Percentiles rank a stretch among this genome's conserved stretches.
phyloP scores from a whole-genome alignment of 2,329 filamentous ascomycete genomes.

The Bipolaris zeicola region DNA sequence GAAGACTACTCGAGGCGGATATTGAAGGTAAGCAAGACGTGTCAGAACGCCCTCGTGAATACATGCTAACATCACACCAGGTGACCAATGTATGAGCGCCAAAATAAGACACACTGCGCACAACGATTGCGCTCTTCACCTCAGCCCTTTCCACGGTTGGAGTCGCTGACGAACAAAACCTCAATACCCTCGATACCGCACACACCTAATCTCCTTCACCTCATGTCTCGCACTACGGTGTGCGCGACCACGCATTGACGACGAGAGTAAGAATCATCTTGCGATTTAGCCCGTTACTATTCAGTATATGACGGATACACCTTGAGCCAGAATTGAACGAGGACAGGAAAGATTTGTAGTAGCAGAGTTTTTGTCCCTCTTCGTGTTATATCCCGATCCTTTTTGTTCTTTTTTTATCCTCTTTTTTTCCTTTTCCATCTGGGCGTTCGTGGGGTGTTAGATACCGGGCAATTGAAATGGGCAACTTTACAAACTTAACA shows the following conservation, averaged over 20 bases:
- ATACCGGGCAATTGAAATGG: constrained; percentile 26
- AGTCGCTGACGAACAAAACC: constrained; percentile 17
- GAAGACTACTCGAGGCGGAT: constrained; percentile 96
- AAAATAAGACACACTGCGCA: constrained; percentile 9
- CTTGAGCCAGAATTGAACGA: constrained; percentile 14
- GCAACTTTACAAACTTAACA: constrained; percentile 13
- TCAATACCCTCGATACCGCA: constrained; percentile 17
- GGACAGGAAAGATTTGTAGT: constrained; percentile 11
- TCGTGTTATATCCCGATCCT: constrained; percentile 15
- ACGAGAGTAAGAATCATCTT: constrained; percentile 38
- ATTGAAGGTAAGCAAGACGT: constrained; percentile 70
- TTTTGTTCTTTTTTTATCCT: constrained; percentile 5
- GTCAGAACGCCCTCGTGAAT: background rate
- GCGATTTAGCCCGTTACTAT: constrained; percentile 31
- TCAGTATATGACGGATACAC: constrained; percentile 18
- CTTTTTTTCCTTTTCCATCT: constrained; percentile 2
- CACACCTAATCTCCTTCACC: constrained; percentile 25
- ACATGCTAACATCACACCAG: constrained; percentile 28
- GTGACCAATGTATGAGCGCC: constrained; percentile 45
- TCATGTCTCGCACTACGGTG: constrained; percentile 31
- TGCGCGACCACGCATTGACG: constrained; percentile 40
- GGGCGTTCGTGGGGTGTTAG: constrained; percentile 22
- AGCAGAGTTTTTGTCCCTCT: constrained; percentile 4
- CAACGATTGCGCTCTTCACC: constrained; percentile 10
- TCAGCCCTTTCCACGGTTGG: constrained; percentile 9